These are phyloP conservation scores for Arxiozyma slooffiae DNA, from an alignment of 1,139 yeast species.

Conservation along the genomic window DNA sequence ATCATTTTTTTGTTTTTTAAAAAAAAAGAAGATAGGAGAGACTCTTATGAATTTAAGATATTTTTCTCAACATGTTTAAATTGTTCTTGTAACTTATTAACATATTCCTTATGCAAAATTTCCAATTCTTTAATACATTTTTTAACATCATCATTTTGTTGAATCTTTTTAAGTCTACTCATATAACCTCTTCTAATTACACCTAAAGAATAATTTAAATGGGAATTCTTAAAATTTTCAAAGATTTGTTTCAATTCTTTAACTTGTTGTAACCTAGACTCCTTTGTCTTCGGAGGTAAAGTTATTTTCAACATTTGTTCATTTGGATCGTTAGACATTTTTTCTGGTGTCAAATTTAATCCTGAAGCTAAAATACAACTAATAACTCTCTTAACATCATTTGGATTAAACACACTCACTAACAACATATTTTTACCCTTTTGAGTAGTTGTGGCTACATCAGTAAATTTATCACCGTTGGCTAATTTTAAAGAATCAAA, in stretches of 20 bases:
- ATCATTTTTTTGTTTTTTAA: not conserved
- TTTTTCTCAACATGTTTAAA: slow-evolving; percentile 54
- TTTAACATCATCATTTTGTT: slow-evolving; percentile 46
- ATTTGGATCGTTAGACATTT: slow-evolving; percentile 56
- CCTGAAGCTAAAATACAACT: slow-evolving; percentile 61
- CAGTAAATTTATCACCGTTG: slow-evolving; percentile 41
- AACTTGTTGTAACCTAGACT: slow-evolving; percentile 48
- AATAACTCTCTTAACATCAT: slow-evolving; percentile 54
- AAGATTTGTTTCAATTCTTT: slow-evolving; percentile 53
- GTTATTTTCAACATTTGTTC: slow-evolving; percentile 66
- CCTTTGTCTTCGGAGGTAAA: slow-evolving; percentile 67
- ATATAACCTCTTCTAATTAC: slow-evolving; percentile 53
- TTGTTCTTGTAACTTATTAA: slow-evolving; percentile 46
- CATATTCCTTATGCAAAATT: slow-evolving; percentile 53
- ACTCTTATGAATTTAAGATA: slow-evolving; percentile 17
- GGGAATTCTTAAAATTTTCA: slow-evolving; percentile 55
- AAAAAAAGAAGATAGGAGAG: too few species aligned
- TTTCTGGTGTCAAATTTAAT: slow-evolving; percentile 70
- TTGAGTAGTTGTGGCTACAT: slow-evolving; percentile 65
- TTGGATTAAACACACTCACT: slow-evolving; percentile 78
- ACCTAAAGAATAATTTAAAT: slow-evolving; percentile 45
- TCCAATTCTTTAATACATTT: slow-evolving; percentile 53
- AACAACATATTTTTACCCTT: slow-evolving; percentile 60
- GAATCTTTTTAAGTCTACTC: slow-evolving; percentile 46
- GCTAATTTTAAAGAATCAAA: slow-evolving; percentile 53